Percentiles rank a stretch among this genome's conserved stretches.
These are phyloP conservation scores for Populus hybrid DNA, from an alignment of 441 rosid genomes.

Conservation along the genomic window DNA sequence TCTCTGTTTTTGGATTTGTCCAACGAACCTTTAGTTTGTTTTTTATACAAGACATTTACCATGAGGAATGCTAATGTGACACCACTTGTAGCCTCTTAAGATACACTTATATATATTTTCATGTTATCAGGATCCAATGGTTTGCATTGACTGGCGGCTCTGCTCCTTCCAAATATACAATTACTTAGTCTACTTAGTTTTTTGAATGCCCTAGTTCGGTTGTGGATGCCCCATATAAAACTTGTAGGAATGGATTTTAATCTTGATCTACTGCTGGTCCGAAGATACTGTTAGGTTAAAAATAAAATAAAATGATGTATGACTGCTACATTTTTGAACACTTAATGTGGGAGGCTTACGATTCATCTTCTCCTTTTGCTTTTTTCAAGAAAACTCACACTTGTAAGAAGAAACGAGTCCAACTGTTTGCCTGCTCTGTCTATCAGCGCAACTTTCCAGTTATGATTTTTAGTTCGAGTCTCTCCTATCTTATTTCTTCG, in stretches of 20 bases:
- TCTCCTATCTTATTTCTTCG: background rate
- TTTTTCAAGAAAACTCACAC: too few relatives aligned
- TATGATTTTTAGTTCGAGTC: background rate
- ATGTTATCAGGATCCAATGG: slow-evolving; percentile 8
- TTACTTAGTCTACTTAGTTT: too few relatives aligned
- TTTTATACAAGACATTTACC: background rate
- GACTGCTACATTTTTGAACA: background rate
- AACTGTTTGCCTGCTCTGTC: background rate
- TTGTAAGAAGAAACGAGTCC: background rate
- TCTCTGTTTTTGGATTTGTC: slow-evolving; percentile 15
- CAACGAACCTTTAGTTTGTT: slow-evolving; percentile 26
- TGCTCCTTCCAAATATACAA: background rate
- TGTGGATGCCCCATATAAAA: background rate
- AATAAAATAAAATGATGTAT: background rate
- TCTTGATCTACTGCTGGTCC: background rate
- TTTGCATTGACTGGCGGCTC: background rate
- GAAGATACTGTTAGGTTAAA: background rate
- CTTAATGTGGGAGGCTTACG: background rate
- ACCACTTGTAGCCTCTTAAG: slow-evolving; percentile 9
- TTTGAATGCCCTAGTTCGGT: background rate
- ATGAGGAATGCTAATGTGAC: slow-evolving; percentile 12
- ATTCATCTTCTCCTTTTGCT: background rate
- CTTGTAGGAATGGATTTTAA: background rate
- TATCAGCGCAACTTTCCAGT: background rate
- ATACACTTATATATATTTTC: background rate